Evolutionary conservation across 495 filamentous ascomycete genomes (phyloP), one percentile per base, ranked within the genome.

Genomic region (Lophiostoma macrostomum): DNA sequence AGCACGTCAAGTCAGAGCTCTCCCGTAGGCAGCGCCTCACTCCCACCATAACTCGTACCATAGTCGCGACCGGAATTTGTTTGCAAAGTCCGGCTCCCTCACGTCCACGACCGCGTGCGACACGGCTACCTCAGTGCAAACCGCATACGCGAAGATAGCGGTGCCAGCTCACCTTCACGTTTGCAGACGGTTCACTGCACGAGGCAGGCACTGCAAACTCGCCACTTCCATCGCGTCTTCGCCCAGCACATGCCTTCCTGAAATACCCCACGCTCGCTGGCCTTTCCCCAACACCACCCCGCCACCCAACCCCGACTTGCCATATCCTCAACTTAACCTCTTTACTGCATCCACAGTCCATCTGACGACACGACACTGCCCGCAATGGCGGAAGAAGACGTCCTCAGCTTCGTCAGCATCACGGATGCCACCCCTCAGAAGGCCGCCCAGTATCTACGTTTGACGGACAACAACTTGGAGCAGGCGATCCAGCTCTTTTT

Each of bases 401-500:
- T 86, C 43, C 71, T 67, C 12, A 70, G 75, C 56, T 90, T 93
- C 65, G 74, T 74, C 64, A 74, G 65, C 71, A 81, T 98, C 65
- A 97, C 93, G 31, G 73, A 71, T 36, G 75, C 79, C 32, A 73
- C 72, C 39, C 76, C 79, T 8, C 73, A 83, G 53, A 76, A 82
- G 52, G 90, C 90, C 20, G 76, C 76, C 47, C 86, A 85, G 58
- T 95, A 94, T 69, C 79, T 97, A 29, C 76, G 84, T 59, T 73
- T 98, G 45, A 83, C 88, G 22, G 88, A 94, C 57, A 83, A 81
- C 61, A 82, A 95, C 63, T 73, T 89, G 45, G 80, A 85, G 63
- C 87, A 93, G 66, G 93, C 93, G 6, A 81, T 96, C 63, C 80
- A 87, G 72, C 83, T 96, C 11, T 98, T 80, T 73, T 97, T 87